Conservation (phyloP, 164 flowering plant species). For the grape (Vitis vinifera) region ASM3070453v1 NC_081818.1:26521001-26521500, state of each 20-base stretch:
- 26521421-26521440: too few species aligned
- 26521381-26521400: background rate
- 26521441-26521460: conserved; percentile 1
- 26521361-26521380: background rate
- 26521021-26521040: too few species aligned
- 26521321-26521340: conserved; percentile 71
- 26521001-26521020: too few species aligned
- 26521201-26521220: conserved; percentile 92
- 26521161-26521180: background rate
- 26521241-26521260: conserved; percentile 81
- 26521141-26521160: background rate
- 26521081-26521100: too few species aligned
- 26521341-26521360: conserved; percentile 67
- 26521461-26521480: conserved; percentile 64
- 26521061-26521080: too few species aligned
- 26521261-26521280: conserved; percentile 61
- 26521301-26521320: conserved; percentile 52
- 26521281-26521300: conserved; percentile 48
- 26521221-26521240: conserved; percentile 82
- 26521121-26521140: background rate
- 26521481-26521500: conserved; percentile 66
- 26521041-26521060: too few species aligned
- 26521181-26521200: conserved; percentile 66
- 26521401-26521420: background rate
- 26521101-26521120: too few species aligned